A percentile compares a stretch with the other conserved stretches of the same genome.
phyloP scores from a whole-genome alignment of 345 rosid genomes.

The Murraya paniculata region DNA sequence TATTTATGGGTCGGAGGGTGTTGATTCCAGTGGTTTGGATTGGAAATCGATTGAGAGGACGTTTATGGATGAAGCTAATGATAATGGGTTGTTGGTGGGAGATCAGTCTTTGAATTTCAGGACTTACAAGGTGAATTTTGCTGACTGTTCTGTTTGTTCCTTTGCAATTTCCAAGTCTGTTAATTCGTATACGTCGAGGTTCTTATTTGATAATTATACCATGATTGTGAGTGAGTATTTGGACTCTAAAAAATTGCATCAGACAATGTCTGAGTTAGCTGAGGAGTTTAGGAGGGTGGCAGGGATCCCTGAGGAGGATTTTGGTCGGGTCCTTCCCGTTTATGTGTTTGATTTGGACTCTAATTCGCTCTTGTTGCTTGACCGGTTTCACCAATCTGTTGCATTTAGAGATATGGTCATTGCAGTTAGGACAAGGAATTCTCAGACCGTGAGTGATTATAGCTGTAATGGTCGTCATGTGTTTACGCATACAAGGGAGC shows the following conservation, averaged over 20 bases:
- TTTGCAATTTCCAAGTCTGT: conserved; percentile 72
- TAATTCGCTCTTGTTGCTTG: conserved; percentile 61
- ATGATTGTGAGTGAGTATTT: conserved; percentile 94
- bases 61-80: conserved; percentile 65
- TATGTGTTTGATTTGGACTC: conserved; percentile 91
- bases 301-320: conserved; percentile 73
- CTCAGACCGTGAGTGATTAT: conserved; percentile 91
- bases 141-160: conserved; percentile 78
- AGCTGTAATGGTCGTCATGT: conserved; percentile 92
- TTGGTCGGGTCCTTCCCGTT: conserved; percentile 78
- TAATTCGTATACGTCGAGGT: conserved; percentile 92
- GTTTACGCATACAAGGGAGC: conserved; percentile 74
- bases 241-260: conserved; percentile 93
- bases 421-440: conserved; percentile 82
- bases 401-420: conserved; percentile 92
- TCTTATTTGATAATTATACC: conserved; percentile 91
- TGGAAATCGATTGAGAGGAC: conserved; percentile 61
- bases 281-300: conserved; percentile 74
- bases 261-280: conserved; percentile 70
- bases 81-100: conserved; percentile 69
- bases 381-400: conserved; percentile 86
- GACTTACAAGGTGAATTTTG: conserved; percentile 52
- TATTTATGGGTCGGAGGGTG: conserved; percentile 55
- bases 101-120: conserved; percentile 71
- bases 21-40: conserved; percentile 65